A percentile compares a stretch with the other conserved stretches of the same genome.
Conservation (phyloP, 176 grass and related monocot species). For the Raddia guianensis region DNA sequence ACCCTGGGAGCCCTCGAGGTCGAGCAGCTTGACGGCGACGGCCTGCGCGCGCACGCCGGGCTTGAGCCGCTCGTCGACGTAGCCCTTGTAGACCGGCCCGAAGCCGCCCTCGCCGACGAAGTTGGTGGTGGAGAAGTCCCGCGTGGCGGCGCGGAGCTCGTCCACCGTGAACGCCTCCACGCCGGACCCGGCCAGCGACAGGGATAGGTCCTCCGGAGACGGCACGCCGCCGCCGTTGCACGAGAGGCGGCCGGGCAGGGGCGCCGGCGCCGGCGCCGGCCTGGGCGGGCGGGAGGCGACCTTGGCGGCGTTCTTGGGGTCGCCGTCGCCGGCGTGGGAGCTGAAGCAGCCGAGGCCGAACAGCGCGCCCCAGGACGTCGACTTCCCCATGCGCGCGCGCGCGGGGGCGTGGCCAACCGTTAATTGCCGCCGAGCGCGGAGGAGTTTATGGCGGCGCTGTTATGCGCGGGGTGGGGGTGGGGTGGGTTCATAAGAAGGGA, state of each 20-base stretch:
- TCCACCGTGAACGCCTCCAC: conserved; percentile 60
- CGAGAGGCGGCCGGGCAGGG: not conserved
- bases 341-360: conserved; percentile 53
- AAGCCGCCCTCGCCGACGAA: conserved; percentile 82
- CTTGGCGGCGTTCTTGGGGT: conserved; percentile 12
- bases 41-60: conserved; percentile 60
- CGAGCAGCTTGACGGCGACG: conserved; percentile 72
- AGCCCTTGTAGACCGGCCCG: conserved; percentile 80
- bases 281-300: not conserved
- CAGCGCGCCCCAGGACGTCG: conserved; percentile 39
- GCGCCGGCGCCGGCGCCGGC: conserved; percentile 19
- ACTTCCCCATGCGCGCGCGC: conserved; percentile 35
- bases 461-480: not conserved
- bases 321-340: not conserved
- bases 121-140: conserved; percentile 67
- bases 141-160: conserved; percentile 57
- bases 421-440: not conserved
- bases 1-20: conserved; percentile 69
- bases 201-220: conserved; percentile 55
- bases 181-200: conserved; percentile 60
- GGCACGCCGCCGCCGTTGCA: not conserved
- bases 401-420: not conserved
- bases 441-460: not conserved
- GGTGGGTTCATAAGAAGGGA: conserved; percentile 2
- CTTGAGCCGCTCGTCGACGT: conserved; percentile 67